Conservation (phyloP, 1,284 basidiomycete genomes). For the Cutaneotrichosporon mucoides region DNA sequence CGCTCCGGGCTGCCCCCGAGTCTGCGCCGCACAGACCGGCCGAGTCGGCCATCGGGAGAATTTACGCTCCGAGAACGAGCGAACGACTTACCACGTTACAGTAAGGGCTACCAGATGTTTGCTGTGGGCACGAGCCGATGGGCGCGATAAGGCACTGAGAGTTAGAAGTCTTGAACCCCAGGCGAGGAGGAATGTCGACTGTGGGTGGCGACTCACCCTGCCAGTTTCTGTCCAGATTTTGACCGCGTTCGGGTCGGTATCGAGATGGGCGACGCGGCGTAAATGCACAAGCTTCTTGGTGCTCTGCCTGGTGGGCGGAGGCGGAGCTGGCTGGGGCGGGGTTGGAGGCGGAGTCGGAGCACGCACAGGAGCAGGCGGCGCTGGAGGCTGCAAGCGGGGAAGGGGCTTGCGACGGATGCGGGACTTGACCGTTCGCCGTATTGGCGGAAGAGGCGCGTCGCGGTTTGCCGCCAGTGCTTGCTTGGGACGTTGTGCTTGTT, state of each 20-base stretch:
- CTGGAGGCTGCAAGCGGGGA: not conserved
- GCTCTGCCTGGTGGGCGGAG: not conserved
- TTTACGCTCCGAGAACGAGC: not conserved
- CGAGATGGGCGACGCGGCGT: too few species aligned
- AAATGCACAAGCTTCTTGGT: too few species aligned
- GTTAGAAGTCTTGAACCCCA: too few species aligned
- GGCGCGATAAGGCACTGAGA: not conserved
- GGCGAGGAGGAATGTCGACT: too few species aligned
- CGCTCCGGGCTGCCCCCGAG: too few species aligned
- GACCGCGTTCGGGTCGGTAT: too few species aligned
- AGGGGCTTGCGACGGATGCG: not conserved
- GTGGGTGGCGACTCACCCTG: too few species aligned
- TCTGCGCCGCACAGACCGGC: not conserved
- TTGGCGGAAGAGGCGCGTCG: not conserved
- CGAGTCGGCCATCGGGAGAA: not conserved
- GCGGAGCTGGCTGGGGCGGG: not conserved
- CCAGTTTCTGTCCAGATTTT: too few species aligned
- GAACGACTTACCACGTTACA: conserved; percentile 7
- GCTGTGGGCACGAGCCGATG: not conserved
- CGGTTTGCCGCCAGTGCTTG: not conserved
- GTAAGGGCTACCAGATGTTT: conserved; percentile 9
- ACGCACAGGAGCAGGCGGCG: not conserved
- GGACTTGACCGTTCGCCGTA: not conserved
- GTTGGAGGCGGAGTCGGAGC: not conserved
- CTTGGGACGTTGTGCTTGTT: too few species aligned